These are phyloP conservation scores for Tephrocybe sp. DNA, from an alignment of 768 basidiomycete genomes.

Conservation along the genomic window DNA sequence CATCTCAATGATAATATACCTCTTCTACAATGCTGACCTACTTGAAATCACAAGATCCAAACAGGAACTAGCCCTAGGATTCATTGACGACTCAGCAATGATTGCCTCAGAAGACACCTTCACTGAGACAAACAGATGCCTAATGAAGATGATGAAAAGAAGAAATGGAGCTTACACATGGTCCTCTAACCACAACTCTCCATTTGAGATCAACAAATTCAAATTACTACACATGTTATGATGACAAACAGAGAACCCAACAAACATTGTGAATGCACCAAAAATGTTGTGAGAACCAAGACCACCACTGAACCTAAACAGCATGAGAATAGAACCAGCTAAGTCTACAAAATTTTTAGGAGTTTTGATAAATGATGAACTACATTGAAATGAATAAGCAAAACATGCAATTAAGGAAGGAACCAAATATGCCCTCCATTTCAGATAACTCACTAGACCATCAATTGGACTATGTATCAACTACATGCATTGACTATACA, in stretches of 20 bases:
- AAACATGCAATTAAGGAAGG: constrained; percentile 12
- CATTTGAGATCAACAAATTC: constrained; percentile 1
- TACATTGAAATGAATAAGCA: constrained; percentile 15
- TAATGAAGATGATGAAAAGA: constrained; percentile 15
- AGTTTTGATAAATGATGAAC: constrained; percentile 16
- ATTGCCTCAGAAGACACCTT: constrained; percentile 6
- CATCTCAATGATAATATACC: too few relatives aligned
- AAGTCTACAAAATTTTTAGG: background rate
- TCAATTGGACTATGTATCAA: constrained; percentile 13
- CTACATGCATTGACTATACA: constrained; percentile 17
- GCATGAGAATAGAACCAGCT: background rate
- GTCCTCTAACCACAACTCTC: constrained; percentile 1
- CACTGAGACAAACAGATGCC: background rate
- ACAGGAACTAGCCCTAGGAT: constrained; percentile 8
- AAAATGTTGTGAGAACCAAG: background rate
- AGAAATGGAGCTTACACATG: background rate
- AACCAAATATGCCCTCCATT: constrained; percentile 7
- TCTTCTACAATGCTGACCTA: constrained; percentile 22
- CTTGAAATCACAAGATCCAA: constrained; percentile 15
- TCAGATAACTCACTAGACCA: constrained; percentile 6
- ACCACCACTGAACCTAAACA: background rate
- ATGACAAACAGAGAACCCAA: background rate
- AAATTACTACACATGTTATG: background rate
- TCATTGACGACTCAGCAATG: constrained; percentile 19
- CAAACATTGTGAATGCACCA: background rate